phyloP scores from a whole-genome alignment of 139 green algal genomes.

The Coelastrella sp. region DNA sequence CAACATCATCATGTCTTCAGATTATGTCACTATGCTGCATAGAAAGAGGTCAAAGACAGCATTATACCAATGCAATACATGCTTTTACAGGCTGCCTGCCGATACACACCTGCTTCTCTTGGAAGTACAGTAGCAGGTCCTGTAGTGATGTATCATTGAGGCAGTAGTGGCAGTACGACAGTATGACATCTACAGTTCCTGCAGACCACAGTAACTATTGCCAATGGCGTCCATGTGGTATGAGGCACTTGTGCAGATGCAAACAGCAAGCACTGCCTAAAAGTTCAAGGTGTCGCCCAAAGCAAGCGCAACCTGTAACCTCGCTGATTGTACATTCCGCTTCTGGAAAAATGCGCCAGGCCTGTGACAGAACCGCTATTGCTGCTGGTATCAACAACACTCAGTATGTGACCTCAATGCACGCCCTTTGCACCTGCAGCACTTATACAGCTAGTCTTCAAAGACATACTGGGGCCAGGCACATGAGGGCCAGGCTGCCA shows the following conservation, averaged over 20 bases:
- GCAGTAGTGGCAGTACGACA: slow-evolving; percentile 96
- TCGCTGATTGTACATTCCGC: no score
- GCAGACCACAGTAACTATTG: neutral
- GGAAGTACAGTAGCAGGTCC: slow-evolving; percentile 70
- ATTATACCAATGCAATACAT: neutral
- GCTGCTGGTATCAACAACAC: no score
- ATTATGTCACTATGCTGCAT: no score
- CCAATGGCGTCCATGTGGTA: no score
- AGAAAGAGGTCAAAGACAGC: neutral
- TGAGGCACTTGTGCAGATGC: no score
- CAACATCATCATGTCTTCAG: neutral
- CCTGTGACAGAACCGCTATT: no score
- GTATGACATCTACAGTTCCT: slow-evolving; percentile 84
- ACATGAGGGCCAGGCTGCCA: neutral
- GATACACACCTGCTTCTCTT: slow-evolving; percentile 49
- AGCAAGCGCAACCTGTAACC: no score
- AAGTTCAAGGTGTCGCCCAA: no score
- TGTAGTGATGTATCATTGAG: slow-evolving; percentile 85
- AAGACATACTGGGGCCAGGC: neutral
- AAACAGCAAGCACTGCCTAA: no score
- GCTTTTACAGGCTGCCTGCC: neutral
- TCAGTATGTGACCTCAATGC: no score
- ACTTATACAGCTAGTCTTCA: neutral
- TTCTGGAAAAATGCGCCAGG: no score
- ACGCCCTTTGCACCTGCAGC: no score